These are phyloP conservation scores for Globisporangium mamillatum DNA, from an alignment of 352 stramenopile species.

Conservation along the genomic window DNA sequence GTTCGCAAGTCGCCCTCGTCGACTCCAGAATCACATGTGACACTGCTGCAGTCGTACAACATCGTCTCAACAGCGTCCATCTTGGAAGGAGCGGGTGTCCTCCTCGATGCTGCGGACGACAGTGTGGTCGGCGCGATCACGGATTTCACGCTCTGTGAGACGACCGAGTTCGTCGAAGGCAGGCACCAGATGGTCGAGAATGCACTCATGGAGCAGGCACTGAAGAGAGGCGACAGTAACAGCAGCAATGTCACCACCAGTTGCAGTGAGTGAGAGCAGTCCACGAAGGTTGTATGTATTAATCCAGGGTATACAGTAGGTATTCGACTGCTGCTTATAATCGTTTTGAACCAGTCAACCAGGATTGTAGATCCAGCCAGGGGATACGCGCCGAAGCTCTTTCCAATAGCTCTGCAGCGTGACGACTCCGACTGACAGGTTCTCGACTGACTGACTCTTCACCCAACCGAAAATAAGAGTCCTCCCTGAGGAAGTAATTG, in stretches of 20 bases:
- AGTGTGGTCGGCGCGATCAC: conserved; percentile 24
- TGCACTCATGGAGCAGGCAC: conserved; percentile 31
- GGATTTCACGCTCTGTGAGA: conserved; percentile 35
- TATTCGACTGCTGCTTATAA: too few species aligned
- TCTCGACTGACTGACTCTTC: too few species aligned
- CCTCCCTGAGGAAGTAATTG: too few species aligned
- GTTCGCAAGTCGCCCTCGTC: conserved; percentile 24
- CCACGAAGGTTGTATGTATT: too few species aligned
- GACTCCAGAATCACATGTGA: conserved; percentile 18
- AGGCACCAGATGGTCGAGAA: conserved; percentile 47
- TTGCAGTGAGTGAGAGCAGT: too few species aligned
- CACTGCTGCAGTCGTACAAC: conserved; percentile 38
- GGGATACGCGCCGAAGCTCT: too few species aligned
- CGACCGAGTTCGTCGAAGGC: conserved; percentile 25
- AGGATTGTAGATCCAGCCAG: too few species aligned
- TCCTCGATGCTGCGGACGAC: background rate
- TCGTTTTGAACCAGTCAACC: too few species aligned
- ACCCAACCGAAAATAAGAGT: too few species aligned
- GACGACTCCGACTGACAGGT: too few species aligned
- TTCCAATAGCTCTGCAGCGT: too few species aligned
- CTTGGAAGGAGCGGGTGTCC: conserved; percentile 1
- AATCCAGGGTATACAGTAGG: too few species aligned
- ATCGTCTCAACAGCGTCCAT: conserved; percentile 23
- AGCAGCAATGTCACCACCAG: background rate
- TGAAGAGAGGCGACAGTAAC: background rate